Evolutionary conservation across 1,284 basidiomycete species (phyloP).

Genomic region (Cerioporus squamosus): DNA sequence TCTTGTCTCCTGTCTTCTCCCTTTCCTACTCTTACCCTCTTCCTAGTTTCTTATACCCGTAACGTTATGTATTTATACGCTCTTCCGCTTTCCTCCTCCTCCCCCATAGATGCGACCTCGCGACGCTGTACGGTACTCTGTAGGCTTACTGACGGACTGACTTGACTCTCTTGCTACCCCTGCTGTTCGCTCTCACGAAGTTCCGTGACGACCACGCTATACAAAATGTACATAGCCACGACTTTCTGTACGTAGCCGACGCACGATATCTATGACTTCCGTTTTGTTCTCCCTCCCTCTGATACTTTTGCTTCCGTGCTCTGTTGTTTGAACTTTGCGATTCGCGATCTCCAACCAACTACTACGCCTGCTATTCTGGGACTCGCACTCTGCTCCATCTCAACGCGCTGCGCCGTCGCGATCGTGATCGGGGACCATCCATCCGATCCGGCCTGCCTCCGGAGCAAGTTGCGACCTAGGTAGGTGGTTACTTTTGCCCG

Average conservation of each 20-base stretch:
- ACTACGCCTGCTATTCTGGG: background rate
- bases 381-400: background rate
- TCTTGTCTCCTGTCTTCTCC: background rate
- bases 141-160: slow-evolving; percentile 16
- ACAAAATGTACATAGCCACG: slow-evolving; percentile 19
- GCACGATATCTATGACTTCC: slow-evolving; percentile 6
- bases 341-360: no score
- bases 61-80: slow-evolving; percentile 28
- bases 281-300: background rate
- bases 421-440: no score
- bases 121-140: slow-evolving; percentile 14
- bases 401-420: no score
- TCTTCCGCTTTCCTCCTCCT: background rate
- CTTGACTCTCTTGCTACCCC: background rate
- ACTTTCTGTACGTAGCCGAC: no score
- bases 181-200: slow-evolving; percentile 13
- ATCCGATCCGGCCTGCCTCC: no score
- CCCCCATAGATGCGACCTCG: slow-evolving; percentile 10
- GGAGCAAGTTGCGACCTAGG: background rate
- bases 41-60: slow-evolving; percentile 16
- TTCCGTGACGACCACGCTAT: slow-evolving; percentile 12
- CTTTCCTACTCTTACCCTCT: background rate
- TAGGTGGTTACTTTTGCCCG: background rate
- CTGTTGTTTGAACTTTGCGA: background rate
- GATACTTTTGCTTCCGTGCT: background rate